Conservation (phyloP, 2,329 filamentous ascomycete species). For the Alternaria consortialis region DNA sequence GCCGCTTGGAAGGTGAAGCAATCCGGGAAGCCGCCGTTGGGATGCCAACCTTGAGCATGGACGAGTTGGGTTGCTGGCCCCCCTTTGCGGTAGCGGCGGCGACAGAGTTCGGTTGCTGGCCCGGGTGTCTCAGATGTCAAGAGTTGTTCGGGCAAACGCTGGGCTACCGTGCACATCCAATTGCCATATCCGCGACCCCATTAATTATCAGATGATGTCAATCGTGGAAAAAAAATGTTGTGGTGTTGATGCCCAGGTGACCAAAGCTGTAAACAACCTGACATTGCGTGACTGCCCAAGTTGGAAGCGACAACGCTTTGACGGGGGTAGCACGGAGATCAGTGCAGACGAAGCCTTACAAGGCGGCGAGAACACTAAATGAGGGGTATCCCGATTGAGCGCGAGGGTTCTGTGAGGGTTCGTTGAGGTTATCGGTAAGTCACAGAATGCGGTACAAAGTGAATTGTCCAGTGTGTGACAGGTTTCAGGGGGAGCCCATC, state of each 20-base stretch:
- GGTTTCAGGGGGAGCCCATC: background rate
- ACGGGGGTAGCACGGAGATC: conserved; percentile 6
- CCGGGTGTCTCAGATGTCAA: background rate
- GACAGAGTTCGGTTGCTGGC: conserved; percentile 8
- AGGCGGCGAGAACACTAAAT: conserved; percentile 13
- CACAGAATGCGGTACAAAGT: conserved; percentile 1
- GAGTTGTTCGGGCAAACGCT: background rate
- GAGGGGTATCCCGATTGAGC: background rate
- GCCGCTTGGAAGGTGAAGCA: conserved; percentile 8
- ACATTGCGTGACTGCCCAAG: background rate
- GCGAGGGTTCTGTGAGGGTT: background rate
- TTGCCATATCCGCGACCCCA: background rate
- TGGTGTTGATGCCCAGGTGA: conserved; percentile 16
- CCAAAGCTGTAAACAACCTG: conserved; percentile 12
- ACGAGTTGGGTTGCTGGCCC: background rate
- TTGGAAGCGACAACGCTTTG: background rate
- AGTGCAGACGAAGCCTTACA: background rate
- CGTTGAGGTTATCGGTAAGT: background rate
- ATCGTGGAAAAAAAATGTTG: conserved; percentile 1
- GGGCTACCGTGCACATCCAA: background rate
- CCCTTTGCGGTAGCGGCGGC: conserved; percentile 5
- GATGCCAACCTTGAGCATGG: background rate
- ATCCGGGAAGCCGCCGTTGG: conserved; percentile 11
- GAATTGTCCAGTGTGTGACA: background rate
- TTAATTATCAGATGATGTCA: conserved; percentile 13